Base-by-base conservation (phyloP, 441 rosid species). In the Gossypium davidsonii region DNA sequence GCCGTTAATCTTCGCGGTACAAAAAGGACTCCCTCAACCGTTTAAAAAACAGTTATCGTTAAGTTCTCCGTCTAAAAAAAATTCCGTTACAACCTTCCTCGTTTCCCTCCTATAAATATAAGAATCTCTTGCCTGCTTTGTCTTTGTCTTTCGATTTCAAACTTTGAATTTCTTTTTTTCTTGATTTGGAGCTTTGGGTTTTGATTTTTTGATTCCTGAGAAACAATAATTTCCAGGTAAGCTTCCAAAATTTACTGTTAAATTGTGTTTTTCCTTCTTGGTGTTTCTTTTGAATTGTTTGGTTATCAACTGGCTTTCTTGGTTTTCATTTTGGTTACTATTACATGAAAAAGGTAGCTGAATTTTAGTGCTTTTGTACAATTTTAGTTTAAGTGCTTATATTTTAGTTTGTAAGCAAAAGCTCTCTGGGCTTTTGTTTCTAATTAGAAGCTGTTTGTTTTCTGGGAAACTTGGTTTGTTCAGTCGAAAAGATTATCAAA, bases 221-320 rank as follows among this genome's bases (percentile, higher is more conserved):
- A 4, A 25, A 11, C 44, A 14, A n/a, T 42, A 59, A 61, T 71
- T 71, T 71, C 74, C 58, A 59, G 74, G 74, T 71, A 59, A 58
- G 4, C 15, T n/a, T 25, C 23, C n/a, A n/a, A 49, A 67, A n/a
- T n/a, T 67, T 48, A 67, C 71, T n/a, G 23, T 48, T 48, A 2
- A 66, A 23, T 21, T 46, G 39, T 17, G 2, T 3, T 56, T n/a
- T 21, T n/a, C 6, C n/a, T 60, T 23, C 20, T 28, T 21, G 10
- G 14, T 9, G 5, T 10, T 66, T 48, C 39, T 1, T 25, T 23
- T 66, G 56, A 14, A 5, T 66, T 66, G 14, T 66, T 46, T 25
- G 71, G n/a, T 44, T 31, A 48, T 14, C 25, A 23, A 25, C 15
- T 23, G 58, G 42, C 10, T 67, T 23, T 46, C 23, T 58, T 23